These are phyloP conservation scores for Claviceps paspali DNA, from an alignment of 2,329 filamentous ascomycete species.

Conservation along the genomic window DNA sequence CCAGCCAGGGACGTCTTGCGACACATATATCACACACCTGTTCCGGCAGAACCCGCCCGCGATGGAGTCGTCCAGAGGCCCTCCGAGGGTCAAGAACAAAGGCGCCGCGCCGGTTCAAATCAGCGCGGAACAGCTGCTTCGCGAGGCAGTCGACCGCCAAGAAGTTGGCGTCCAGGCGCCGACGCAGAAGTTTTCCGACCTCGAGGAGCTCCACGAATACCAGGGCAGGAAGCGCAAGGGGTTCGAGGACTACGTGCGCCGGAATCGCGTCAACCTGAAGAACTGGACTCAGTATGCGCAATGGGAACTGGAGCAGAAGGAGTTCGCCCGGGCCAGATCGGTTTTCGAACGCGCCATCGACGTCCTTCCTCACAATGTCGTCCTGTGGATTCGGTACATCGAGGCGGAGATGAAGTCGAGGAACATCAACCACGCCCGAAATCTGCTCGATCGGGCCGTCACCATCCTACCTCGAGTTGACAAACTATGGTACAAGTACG, in stretches of 20 bases:
- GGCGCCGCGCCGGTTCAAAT: constrained; percentile 81
- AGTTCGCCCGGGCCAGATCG: constrained; percentile 78
- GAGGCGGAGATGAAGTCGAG: constrained; percentile 87
- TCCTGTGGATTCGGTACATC: constrained; percentile 83
- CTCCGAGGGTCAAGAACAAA: constrained; percentile 98
- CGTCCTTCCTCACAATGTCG: constrained; percentile 73
- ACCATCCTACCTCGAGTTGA: constrained; percentile 81
- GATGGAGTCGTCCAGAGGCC: constrained; percentile 85
- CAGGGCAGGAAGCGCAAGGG: constrained; percentile 92
- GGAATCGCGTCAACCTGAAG: constrained; percentile 90
- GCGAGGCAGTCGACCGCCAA: constrained; percentile 93
- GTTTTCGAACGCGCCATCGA: constrained; percentile 93
- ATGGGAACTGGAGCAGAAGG: constrained; percentile 97
- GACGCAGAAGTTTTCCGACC: constrained; percentile 85
- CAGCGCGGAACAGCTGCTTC: constrained; percentile 89
- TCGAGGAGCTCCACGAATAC: constrained; percentile 95
- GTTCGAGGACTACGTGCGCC: constrained; percentile 93
- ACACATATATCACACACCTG: no score
- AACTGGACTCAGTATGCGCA: constrained; percentile 98
- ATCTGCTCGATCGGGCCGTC: constrained; percentile 87
- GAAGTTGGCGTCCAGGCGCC: constrained; percentile 78
- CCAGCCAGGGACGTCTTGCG: no score
- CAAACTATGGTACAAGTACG: constrained; percentile 99
- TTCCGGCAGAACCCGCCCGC: no score
- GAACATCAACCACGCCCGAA: constrained; percentile 94